Conservation (phyloP, 805 yeast genomes). For the Myxozyma sirexii region DNA sequence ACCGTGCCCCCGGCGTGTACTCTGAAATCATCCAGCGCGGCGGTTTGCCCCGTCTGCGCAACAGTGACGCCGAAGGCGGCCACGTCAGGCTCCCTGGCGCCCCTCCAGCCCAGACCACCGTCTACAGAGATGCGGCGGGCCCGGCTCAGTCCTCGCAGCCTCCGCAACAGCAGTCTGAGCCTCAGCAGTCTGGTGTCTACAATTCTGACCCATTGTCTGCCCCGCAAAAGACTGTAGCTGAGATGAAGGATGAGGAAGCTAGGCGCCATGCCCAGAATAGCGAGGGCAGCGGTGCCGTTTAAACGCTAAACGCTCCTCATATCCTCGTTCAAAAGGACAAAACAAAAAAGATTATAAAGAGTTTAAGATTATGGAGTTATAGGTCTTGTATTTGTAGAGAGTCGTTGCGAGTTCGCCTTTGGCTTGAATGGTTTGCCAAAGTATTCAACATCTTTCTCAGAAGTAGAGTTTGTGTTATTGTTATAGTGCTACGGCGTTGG, state of each 20-base stretch:
- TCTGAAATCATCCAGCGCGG: slow-evolving; percentile 34
- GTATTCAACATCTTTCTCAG: neutral
- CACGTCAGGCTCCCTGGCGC: slow-evolving; percentile 7
- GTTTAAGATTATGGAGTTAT: neutral
- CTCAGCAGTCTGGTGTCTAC: neutral
- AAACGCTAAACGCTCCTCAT: neutral
- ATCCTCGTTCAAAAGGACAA: neutral
- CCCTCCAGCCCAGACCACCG: neutral
- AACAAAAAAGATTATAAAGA: too few relatives aligned
- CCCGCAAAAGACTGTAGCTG: neutral
- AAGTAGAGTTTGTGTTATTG: neutral
- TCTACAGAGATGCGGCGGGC: neutral
- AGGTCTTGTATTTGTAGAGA: neutral
- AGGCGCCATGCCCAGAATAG: neutral
- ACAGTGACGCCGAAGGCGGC: slow-evolving; percentile 11
- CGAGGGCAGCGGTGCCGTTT: slow-evolving; percentile 9
- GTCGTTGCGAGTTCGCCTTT: neutral
- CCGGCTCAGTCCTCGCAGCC: neutral
- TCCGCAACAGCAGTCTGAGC: neutral
- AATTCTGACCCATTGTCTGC: neutral
- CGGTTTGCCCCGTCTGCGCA: slow-evolving; percentile 18
- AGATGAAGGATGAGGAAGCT: slow-evolving; percentile 10
- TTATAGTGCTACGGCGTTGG: neutral
- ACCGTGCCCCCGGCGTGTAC: slow-evolving; percentile 32
- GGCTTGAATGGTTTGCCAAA: neutral